A percentile compares a stretch with the other conserved stretches of the same genome.
Evolutionary conservation across 177 flowering plant genomes (phyloP).

Genomic region (Vitis hybrid): DNA sequence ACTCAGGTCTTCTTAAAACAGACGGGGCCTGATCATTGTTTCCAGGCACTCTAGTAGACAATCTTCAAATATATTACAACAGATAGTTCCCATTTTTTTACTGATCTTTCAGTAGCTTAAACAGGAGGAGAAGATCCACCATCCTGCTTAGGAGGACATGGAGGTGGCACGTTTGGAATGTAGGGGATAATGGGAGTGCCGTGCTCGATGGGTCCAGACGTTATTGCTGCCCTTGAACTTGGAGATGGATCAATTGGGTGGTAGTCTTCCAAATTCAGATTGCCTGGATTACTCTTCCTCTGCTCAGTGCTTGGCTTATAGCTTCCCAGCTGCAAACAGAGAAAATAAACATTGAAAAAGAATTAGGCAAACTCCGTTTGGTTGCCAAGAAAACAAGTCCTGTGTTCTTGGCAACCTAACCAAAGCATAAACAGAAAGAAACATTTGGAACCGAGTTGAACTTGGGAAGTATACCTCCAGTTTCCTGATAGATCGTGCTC

Average conservation of each 20-base stretch:
- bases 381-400: neutral
- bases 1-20: no score
- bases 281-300: neutral
- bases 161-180: conserved; percentile 3
- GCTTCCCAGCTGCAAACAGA: neutral
- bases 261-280: neutral
- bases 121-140: neutral
- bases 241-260: conserved; percentile 1
- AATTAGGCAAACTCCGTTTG: neutral
- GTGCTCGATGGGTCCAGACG: neutral
- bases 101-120: neutral
- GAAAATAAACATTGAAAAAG: neutral
- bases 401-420: neutral
- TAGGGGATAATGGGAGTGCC: conserved; percentile 5
- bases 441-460: neutral
- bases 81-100: no score
- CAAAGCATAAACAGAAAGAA: neutral
- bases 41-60: neutral
- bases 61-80: no score
- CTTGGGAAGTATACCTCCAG: neutral
- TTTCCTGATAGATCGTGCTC: neutral
- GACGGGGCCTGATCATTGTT: neutral
- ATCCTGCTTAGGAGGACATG: neutral
- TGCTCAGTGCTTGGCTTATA: neutral
- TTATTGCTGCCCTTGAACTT: conserved; percentile 7